Base-by-base conservation (phyloP, 129 eudicot species). In the Scalesia atractyloides region DNA sequence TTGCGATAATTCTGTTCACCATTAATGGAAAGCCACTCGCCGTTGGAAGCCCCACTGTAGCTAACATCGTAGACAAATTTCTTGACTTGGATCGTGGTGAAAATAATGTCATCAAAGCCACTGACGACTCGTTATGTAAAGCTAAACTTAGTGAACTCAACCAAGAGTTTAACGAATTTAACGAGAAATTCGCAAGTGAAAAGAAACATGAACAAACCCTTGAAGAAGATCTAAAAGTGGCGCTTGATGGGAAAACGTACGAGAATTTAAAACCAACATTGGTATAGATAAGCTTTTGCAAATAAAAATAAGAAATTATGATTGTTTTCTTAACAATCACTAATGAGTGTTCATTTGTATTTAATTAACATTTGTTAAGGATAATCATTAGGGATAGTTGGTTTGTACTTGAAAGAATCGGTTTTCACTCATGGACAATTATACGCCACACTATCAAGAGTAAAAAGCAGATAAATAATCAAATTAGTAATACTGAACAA, bases 21-120 rank as follows among this genome's bases (percentile, higher is more conserved):
- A n/a, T 69, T 0, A 52, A 66, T 8, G 81, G 81, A 48, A 77
- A 69, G 39, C 76, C 76, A 0, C 43, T 61, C 12, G 62, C 81
- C 6, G 69, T 69, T 24, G 81, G 66, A 11, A 69, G 57, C 76
- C 81, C 81, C 0, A 22, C n/a, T 24, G 49, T 77, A 4, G n/a
- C 0, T 3, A 60, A 16, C 10, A 19, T 77, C 3, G 5, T 60
- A 19, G 16, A 39, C 5, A 61, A 51, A 17, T 59, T 15, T 48
- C 44, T 50, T 9, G 33, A 37, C 36, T n/a, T 10, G 0, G 20
- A 50, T 60, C 70, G 15, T 58, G 20, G 0, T 14, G 41, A 18
- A 26, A 36, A 56, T 33, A 7, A 67, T 57, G 12, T 0, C 39
- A 17, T 56, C 13, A 19, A 5, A 9, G 51, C 0, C 53, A 12